These are phyloP conservation scores for Brassica juncea DNA, from an alignment of 345 rosid genomes.

Conservation along the genomic window DNA sequence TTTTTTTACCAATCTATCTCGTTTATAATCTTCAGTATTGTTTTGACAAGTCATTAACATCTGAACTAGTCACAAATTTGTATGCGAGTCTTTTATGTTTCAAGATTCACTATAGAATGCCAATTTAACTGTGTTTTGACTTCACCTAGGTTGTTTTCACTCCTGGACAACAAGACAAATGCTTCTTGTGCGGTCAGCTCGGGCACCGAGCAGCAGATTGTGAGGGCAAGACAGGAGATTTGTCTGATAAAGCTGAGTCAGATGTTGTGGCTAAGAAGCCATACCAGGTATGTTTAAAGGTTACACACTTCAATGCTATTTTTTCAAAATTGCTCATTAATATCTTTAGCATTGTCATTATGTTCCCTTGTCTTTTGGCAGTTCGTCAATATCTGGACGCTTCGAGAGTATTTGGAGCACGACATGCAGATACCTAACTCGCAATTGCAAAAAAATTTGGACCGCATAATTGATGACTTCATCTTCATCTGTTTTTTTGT, in stretches of 20 bases:
- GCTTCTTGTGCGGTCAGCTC: constrained; percentile 86
- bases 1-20: constrained; percentile 10
- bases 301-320: background rate
- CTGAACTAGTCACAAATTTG: constrained; percentile 8
- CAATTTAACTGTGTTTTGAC: constrained; percentile 18
- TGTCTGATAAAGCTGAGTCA: constrained; percentile 66
- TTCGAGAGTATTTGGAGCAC: constrained; percentile 84
- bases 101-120: background rate
- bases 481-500: constrained; percentile 96
- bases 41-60: background rate
- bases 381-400: constrained; percentile 93
- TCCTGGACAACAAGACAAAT: constrained; percentile 76
- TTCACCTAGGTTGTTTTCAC: constrained; percentile 64
- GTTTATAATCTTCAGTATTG: constrained; percentile 7
- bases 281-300: constrained; percentile 61
- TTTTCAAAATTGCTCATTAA: constrained; percentile 14
- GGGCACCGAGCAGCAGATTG: constrained; percentile 90
- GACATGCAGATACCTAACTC: constrained; percentile 66
- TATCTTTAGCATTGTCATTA: constrained; percentile 9
- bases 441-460: constrained; percentile 58
- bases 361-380: constrained; percentile 40
- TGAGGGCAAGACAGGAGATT: constrained; percentile 81
- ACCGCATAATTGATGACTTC: constrained; percentile 87
- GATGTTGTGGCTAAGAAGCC: constrained; percentile 62
- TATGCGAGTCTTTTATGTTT: background rate